Conservation (phyloP, 345 rosid species). For the Camelina hispida region DNA sequence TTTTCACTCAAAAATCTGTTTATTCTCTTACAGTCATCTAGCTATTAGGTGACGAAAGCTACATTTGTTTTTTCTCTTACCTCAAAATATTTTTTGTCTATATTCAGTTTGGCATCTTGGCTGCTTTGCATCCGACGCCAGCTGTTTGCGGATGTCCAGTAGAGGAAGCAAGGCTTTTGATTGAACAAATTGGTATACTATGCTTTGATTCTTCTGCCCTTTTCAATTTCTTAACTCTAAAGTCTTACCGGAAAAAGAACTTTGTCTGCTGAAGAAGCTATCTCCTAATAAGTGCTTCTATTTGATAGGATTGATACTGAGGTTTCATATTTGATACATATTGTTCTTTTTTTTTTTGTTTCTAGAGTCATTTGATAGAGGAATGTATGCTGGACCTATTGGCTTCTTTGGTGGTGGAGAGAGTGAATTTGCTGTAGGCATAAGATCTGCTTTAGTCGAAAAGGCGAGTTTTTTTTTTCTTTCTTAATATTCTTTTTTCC, state of each 20-base stretch:
- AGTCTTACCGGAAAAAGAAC: conserved; percentile 1
- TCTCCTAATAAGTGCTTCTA: conserved; percentile 23
- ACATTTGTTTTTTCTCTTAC: neutral
- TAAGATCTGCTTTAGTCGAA: conserved; percentile 84
- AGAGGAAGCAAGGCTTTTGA: conserved; percentile 77
- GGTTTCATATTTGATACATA: neutral
- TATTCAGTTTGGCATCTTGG: conserved; percentile 70
- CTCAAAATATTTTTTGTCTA: conserved; percentile 31
- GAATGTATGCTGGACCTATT: conserved; percentile 95
- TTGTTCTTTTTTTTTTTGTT: neutral
- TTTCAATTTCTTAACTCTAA: conserved; percentile 7
- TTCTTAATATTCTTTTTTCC: neutral
- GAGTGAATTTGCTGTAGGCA: conserved; percentile 93
- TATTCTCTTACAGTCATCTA: neutral
- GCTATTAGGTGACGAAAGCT: neutral
- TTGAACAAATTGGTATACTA: conserved; percentile 69
- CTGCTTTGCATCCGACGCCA: conserved; percentile 85
- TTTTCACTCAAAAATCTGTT: neutral
- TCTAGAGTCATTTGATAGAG: conserved; percentile 85
- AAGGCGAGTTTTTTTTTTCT: conserved; percentile 47
- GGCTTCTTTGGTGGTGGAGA: conserved; percentile 98
- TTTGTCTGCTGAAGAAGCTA: neutral
- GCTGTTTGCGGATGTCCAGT: conserved; percentile 90
- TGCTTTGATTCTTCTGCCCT: conserved; percentile 17
- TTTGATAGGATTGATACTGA: conserved; percentile 21